Percentiles rank a stretch among this genome's conserved stretches.
Conservation (phyloP, 306 rosid species). For the Prunus mongolica region DNA sequence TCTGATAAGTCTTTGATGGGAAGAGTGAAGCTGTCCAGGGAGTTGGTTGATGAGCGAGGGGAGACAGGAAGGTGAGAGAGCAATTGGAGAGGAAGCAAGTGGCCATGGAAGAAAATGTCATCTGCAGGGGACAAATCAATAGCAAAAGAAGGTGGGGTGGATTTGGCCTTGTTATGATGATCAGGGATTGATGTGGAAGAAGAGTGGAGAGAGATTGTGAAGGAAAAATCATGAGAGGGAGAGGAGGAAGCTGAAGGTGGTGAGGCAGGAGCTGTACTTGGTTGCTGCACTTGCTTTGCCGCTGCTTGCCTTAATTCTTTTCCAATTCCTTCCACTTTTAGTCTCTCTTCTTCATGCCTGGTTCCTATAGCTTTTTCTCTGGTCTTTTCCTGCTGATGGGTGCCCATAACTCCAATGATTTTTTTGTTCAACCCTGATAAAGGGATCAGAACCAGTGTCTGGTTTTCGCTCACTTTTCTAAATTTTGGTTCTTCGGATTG, state of each 20-base stretch:
- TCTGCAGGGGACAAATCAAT: constrained; percentile 91
- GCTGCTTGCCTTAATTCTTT: neutral
- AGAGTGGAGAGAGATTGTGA: constrained; percentile 80
- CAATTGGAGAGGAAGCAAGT: constrained; percentile 85
- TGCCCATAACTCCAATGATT: constrained; percentile 52
- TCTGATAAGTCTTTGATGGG: constrained; percentile 40
- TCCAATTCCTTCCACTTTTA: constrained; percentile 8
- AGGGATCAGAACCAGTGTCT: constrained; percentile 28
- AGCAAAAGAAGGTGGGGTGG: constrained; percentile 47
- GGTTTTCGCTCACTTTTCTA: constrained; percentile 9
- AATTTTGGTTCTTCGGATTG: constrained; percentile 34
- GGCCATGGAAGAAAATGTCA: constrained; percentile 98
- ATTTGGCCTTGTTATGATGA: constrained; percentile 26
- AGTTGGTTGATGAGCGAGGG: constrained; percentile 73
- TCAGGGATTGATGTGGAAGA: constrained; percentile 37
- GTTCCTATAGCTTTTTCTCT: constrained; percentile 31
- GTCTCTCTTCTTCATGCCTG: constrained; percentile 20
- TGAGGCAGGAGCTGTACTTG: constrained; percentile 35
- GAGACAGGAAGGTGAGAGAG: constrained; percentile 79
- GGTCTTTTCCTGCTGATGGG: constrained; percentile 32
- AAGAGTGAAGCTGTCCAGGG: constrained; percentile 61
- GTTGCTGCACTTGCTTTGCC: constrained; percentile 17
- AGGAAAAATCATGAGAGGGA: constrained; percentile 90
- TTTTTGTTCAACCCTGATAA: constrained; percentile 16
- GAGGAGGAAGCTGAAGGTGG: constrained; percentile 68